These are phyloP conservation scores for Aspergillus sp. DNA, from an alignment of 2,329 filamentous ascomycete genomes.

Conservation along the genomic window DNA sequence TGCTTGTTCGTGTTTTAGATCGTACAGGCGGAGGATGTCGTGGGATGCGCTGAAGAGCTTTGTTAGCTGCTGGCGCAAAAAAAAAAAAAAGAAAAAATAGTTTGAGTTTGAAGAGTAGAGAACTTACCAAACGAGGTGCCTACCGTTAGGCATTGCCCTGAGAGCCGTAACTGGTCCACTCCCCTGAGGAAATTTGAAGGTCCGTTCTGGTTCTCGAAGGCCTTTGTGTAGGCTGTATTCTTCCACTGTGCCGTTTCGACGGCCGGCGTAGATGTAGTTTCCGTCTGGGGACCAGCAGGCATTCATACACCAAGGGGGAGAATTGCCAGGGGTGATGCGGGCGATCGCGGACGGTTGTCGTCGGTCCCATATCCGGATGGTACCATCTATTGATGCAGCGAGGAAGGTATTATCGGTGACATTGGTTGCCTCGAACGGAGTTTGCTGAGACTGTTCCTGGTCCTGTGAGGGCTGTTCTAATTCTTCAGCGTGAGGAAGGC, in stretches of 20 bases:
- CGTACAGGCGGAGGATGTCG: slow-evolving; percentile 91
- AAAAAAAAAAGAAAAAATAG: too few relatives aligned
- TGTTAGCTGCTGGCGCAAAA: background rate
- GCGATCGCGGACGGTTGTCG: slow-evolving; percentile 75
- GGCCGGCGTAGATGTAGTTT: slow-evolving; percentile 89
- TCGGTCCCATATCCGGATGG: slow-evolving; percentile 51
- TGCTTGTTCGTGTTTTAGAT: slow-evolving; percentile 67
- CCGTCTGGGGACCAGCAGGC: slow-evolving; percentile 95
- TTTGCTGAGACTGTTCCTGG: slow-evolving; percentile 25
- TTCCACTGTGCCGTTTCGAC: slow-evolving; percentile 89
- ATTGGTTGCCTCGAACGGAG: slow-evolving; percentile 52
- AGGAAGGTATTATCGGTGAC: slow-evolving; percentile 72
- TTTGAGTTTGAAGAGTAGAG: background rate
- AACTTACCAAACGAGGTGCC: slow-evolving; percentile 79
- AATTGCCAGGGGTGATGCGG: slow-evolving; percentile 70
- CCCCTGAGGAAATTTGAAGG: slow-evolving; percentile 83
- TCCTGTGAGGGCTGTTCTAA: slow-evolving; percentile 28
- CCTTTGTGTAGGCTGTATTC: slow-evolving; percentile 86
- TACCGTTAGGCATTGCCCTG: slow-evolving; percentile 85
- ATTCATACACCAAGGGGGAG: slow-evolving; percentile 96
- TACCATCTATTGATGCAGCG: slow-evolving; percentile 61
- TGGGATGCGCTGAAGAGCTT: slow-evolving; percentile 74
- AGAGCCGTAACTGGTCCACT: slow-evolving; percentile 88
- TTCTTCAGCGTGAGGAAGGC: slow-evolving; percentile 45
- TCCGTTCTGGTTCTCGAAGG: slow-evolving; percentile 71